Conservation (phyloP, 75 land plant genomes). For the Pinus tabuliformis region DNA sequence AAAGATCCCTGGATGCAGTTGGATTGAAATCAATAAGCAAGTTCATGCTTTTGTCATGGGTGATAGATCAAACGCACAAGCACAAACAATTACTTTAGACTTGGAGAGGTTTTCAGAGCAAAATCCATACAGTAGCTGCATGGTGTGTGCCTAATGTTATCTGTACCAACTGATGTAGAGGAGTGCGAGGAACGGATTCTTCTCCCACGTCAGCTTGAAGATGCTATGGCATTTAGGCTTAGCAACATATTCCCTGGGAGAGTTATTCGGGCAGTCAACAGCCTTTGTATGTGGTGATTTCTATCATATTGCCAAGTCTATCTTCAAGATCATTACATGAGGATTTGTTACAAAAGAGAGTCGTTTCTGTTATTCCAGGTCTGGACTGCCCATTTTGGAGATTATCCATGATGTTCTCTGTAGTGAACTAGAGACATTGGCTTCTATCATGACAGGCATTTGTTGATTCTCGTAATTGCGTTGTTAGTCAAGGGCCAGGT, state of each 20-base stretch:
- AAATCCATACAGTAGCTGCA: neutral
- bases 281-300: neutral
- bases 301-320: neutral
- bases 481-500: too few relatives aligned
- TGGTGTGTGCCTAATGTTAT: neutral
- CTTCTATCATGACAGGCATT: too few relatives aligned
- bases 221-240: neutral
- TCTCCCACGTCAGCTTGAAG: neutral
- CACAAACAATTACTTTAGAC: neutral
- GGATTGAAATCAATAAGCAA: neutral
- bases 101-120: neutral
- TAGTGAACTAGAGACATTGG: too few relatives aligned
- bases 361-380: too few relatives aligned
- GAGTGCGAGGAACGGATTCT: neutral
- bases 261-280: neutral
- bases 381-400: too few relatives aligned
- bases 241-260: neutral
- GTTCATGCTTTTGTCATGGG: neutral
- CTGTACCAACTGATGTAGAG: neutral
- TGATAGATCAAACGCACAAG: neutral
- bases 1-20: conserved; percentile 25
- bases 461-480: too few relatives aligned
- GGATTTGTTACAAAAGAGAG: neutral
- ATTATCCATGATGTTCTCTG: too few relatives aligned
- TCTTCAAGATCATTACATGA: neutral